Base-by-base conservation (phyloP, 2,329 filamentous ascomycete genomes). In the Aspergillus tamarii region DNA sequence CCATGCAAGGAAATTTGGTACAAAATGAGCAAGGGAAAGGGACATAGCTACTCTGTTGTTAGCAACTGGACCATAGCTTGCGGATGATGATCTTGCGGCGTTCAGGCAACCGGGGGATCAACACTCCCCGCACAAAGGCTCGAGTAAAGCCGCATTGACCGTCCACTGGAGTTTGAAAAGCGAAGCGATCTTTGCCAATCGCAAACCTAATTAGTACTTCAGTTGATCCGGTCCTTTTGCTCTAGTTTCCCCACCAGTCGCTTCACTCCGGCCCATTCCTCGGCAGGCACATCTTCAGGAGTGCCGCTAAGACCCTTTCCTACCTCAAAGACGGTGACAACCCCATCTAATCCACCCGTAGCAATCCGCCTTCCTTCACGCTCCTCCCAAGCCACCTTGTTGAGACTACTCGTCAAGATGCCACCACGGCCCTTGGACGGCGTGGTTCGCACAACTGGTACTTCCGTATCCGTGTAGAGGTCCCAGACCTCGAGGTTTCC, bases 401-500 rank as follows among this genome's bases (percentile, higher is more conserved):
- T 99, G 72, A 99, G 80, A 76, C 93, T 96, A 81, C 92, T 91
- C 63, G 90, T 91, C 71, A 94, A 84, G 76, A 92, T 88, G 32
- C 88, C 87, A 67, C 77, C 87, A 80, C 66, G 89, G 80, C 74
- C 84, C 68, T 73, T 77, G 58, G 87, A 91, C 0, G 93, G 93
- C 58, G 87, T 87, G 69, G 93, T 90, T 68, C 90, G 90, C 57
- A 92, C 91, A 1, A 96, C 88, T 0, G 95, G 95, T 54, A 98
- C 92, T 80, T 99, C 95, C 0, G 91, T 93, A 78, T 97, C 94
- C 23, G 94, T 86, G 14, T 92, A 94, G 58, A 99, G 87, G 75
- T 99, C 96, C 92, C 95, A 99, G 57, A 99, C 85, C 80, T 99
- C 96, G 21, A 99, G 84, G 78, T 89, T 91, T 34, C 95, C 96